Base-by-base conservation (phyloP, 208 protist genomes). In the Leishmania tropica region DNA sequence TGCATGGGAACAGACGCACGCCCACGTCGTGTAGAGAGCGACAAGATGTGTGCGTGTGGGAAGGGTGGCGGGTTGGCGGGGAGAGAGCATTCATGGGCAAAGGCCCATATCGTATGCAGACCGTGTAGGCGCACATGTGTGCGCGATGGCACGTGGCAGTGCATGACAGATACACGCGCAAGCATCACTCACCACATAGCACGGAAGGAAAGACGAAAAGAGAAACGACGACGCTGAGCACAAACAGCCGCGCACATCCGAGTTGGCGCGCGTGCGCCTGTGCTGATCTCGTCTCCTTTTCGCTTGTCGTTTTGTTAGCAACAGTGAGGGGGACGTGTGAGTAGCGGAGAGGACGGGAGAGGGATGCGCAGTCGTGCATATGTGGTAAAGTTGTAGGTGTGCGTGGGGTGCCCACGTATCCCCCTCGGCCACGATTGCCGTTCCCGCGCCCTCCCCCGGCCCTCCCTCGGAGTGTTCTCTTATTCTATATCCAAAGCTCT, bases 401-500 rank as follows among this genome's bases (percentile, higher is more conserved):
- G 45, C 28, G 10, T 47, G 28, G 28, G 17, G 28, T 51, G 28
- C 10, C 47, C 45, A 53, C 45, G 15, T 72, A 17, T 8, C 21
- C 13, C 15, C 24, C 28, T 35, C 51, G 31, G 31, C 11, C 62
- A 40, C 15, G 31, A 15, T 56, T 64, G 53, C 7, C 37, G 21
- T 11, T 31, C 31, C 21, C 6, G 19, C 10, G 21, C 17, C 37
- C 35, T 45, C 5, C 51, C 53, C 54, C 10, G 6, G 21, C 11
- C n/a, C 75, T 65, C 75, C 7, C 76, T 7, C 48, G 47, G 35
- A 62, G 17, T 19, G 31, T n/a, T 56, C 42, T 11, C 42, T 78
- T 87, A 97, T 75, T 96, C 92, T 62, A 97, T 90, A 78, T 97
- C 94, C 35, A 97, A 85, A 24, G 90, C 94, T 47, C 88, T 81